Conservation (phyloP, 345 rosid species). For the Durio zibethinus region DNA sequence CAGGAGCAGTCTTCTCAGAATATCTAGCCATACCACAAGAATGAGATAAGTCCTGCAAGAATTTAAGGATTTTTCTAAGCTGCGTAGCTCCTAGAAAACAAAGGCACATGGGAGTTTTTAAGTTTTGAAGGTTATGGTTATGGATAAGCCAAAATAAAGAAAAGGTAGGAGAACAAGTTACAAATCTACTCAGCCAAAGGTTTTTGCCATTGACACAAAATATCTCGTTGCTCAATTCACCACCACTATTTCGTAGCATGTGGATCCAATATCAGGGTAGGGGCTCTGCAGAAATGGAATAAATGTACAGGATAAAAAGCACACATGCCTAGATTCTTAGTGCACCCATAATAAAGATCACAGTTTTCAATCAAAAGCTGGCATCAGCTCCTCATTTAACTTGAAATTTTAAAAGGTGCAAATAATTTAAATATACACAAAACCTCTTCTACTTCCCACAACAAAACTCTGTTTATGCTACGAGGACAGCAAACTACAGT, state of each 20-base stretch:
- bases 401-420: neutral
- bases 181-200: neutral
- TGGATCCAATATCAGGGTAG: neutral
- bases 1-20: constrained; percentile 53
- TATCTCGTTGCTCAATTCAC: neutral
- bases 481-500: constrained; percentile 31
- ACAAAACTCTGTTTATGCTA: constrained; percentile 27
- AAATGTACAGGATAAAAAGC: neutral
- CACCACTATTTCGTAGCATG: neutral
- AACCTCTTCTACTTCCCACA: constrained; percentile 18
- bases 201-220: neutral
- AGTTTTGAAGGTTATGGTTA: neutral
- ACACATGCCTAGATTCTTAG: neutral
- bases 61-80: constrained; percentile 76
- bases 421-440: neutral
- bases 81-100: constrained; percentile 80
- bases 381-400: neutral
- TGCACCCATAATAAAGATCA: neutral
- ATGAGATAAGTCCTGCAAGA: constrained; percentile 79
- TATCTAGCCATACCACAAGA: constrained; percentile 70
- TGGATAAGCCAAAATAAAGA: neutral
- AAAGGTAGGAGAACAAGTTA: neutral
- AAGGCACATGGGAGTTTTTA: constrained; percentile 59
- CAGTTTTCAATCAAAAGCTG: neutral
- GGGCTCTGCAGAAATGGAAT: neutral